A percentile compares a stretch with the other conserved stretches of the same genome.
These are phyloP conservation scores for Polygonum maritimum DNA, from an alignment of 148 eudicot species.

Conservation along the genomic window DNA sequence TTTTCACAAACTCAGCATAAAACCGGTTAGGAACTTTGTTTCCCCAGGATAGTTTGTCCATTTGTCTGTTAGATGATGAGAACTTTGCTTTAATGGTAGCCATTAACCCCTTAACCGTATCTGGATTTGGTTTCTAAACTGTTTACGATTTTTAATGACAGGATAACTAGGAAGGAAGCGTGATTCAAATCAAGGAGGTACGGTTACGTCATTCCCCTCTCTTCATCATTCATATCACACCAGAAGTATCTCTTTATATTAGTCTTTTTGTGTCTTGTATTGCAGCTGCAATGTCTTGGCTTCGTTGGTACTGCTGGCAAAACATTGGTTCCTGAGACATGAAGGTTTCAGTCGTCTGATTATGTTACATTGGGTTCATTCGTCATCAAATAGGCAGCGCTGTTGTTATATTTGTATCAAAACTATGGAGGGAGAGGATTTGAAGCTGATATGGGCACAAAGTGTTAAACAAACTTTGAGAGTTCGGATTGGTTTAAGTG, in stretches of 20 bases:
- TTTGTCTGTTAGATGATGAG: background rate
- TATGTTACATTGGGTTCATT: background rate
- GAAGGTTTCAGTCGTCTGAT: background rate
- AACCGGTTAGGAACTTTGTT: background rate
- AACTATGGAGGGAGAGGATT: background rate
- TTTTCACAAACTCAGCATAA: background rate
- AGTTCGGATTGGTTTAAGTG: background rate
- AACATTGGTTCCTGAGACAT: background rate
- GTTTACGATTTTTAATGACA: slow-evolving; percentile 16
- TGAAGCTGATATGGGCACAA: background rate
- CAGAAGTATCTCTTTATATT: background rate
- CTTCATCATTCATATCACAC: too few species aligned
- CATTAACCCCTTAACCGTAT: background rate
- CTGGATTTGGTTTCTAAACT: background rate
- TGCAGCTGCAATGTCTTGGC: background rate
- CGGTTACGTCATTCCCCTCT: background rate
- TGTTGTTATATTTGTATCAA: background rate
- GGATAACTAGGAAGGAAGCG: slow-evolving; percentile 85
- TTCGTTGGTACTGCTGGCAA: background rate
- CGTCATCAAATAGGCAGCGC: background rate
- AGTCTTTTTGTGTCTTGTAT: background rate
- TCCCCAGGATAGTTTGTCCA: background rate
- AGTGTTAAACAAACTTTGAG: background rate
- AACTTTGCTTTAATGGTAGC: background rate
- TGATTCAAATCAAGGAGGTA: slow-evolving; percentile 20